Conservation (phyloP, 2,329 filamentous ascomycete genomes). For the Aspergillus fumigatus region DNA sequence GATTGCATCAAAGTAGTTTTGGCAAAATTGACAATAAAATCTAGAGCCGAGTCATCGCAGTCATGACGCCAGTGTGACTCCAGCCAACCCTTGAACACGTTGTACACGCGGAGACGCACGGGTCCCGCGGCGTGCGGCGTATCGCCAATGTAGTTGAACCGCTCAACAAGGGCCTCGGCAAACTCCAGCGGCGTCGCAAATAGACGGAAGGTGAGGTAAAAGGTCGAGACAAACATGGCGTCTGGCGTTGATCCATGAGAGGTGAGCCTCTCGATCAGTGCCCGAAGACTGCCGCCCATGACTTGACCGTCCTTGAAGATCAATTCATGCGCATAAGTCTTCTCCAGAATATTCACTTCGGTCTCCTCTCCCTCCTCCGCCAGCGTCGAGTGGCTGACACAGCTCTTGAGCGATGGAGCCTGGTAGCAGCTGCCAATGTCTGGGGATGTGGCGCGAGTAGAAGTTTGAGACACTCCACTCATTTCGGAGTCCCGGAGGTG, state of each 20-base stretch:
- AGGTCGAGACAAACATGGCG: constrained; percentile 84
- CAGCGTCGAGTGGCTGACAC: constrained; percentile 60
- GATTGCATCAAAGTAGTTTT: constrained; percentile 63
- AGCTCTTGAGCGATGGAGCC: constrained; percentile 64
- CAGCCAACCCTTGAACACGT: constrained; percentile 94
- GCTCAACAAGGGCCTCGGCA: constrained; percentile 76
- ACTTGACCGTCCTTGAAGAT: constrained; percentile 94
- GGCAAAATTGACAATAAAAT: constrained; percentile 75
- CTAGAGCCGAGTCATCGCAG: constrained; percentile 70
- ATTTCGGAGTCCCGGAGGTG: constrained; percentile 70
- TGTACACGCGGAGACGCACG: constrained; percentile 87
- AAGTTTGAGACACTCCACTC: constrained; percentile 74
- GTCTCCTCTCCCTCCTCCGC: constrained; percentile 73
- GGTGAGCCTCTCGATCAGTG: constrained; percentile 89
- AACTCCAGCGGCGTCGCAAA: constrained; percentile 80
- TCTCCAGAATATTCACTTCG: constrained; percentile 81
- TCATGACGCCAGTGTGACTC: constrained; percentile 91
- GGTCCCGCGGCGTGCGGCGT: constrained; percentile 69
- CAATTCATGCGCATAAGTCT: constrained; percentile 85
- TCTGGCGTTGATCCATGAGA: constrained; percentile 91
- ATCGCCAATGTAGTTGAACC: constrained; percentile 87
- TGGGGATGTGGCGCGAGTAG: constrained; percentile 83
- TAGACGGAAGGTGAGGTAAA: constrained; percentile 92
- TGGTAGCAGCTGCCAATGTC: constrained; percentile 56
- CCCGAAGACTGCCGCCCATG: constrained; percentile 84